These are phyloP conservation scores for Herpetospermum pedunculosum DNA, from an alignment of 306 rosid genomes.

Conservation along the genomic window DNA sequence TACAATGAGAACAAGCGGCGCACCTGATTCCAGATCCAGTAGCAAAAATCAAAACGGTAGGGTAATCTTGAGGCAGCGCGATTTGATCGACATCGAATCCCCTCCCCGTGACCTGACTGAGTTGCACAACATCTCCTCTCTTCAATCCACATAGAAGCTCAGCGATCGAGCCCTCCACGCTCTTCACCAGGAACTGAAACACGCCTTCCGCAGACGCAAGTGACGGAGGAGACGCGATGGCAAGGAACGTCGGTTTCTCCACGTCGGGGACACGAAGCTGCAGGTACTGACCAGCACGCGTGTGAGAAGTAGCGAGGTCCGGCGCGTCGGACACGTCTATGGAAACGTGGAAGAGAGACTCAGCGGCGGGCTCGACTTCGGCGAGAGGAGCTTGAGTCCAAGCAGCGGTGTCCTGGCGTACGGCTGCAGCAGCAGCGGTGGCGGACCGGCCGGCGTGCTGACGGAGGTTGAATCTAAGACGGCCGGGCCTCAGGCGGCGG, in stretches of 20 bases:
- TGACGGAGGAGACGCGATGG: slow-evolving; percentile 87
- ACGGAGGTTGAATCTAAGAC: slow-evolving; percentile 15
- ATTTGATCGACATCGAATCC: slow-evolving; percentile 62
- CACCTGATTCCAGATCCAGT: slow-evolving; percentile 97
- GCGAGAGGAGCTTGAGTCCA: slow-evolving; percentile 79
- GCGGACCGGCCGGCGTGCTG: slow-evolving; percentile 24
- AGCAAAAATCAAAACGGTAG: slow-evolving; percentile 60
- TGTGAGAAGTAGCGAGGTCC: slow-evolving; percentile 55
- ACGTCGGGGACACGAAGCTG: slow-evolving; percentile 58
- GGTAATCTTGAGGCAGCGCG: slow-evolving; percentile 53
- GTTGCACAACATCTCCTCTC: slow-evolving; percentile 83
- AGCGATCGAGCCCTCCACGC: slow-evolving; percentile 71
- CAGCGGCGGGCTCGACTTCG: slow-evolving; percentile 56
- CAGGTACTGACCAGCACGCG: slow-evolving; percentile 82
- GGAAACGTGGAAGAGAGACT: slow-evolving; percentile 71
- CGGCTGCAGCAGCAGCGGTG: slow-evolving; percentile 38
- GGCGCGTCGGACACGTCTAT: slow-evolving; percentile 74
- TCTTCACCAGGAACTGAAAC: slow-evolving; percentile 80
- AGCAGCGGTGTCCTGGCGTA: slow-evolving; percentile 63
- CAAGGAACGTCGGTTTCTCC: slow-evolving; percentile 60
- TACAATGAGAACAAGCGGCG: not conserved
- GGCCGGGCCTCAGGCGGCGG: slow-evolving; percentile 41
- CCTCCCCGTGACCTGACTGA: slow-evolving; percentile 63
- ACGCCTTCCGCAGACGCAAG: slow-evolving; percentile 37
- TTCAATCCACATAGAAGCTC: slow-evolving; percentile 67